Base-by-base conservation (phyloP, 2,329 filamentous ascomycete species). In the Cadophora sp. region DNA sequence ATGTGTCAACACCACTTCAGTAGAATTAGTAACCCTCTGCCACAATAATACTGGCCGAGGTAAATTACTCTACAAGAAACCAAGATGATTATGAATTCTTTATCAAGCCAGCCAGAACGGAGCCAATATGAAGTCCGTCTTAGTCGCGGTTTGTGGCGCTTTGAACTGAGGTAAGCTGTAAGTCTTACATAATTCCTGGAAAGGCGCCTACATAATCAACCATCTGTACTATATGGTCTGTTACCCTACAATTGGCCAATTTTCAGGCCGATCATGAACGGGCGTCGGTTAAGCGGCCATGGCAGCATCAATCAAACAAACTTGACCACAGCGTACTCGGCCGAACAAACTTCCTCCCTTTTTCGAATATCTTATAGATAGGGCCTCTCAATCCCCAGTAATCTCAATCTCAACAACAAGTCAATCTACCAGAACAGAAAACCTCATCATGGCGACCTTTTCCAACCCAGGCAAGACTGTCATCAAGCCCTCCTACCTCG, bases 371-470 rank as follows among this genome's bases (percentile, higher is more conserved):
- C 27, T 30, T 30, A 30, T 16, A 51, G 7, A 39, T 39, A 39
- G 11, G 36, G 11, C 2, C 7, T 8, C 36, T 39, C 36, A 39
- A 39, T 9, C 11, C 47, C 9, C 3, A 14, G 18, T 4, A n/a
- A 3, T 13, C 27, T 16, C 11, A 3, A 16, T 6, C 13, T 14
- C 22, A 22, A 7, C 5, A 22, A 51, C 24, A 30, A 18, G 11
- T 18, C 16, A 20, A 3, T 33, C 5, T 13, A 24, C 3, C 16
- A n/a, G 36, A 39, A 2, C 36, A 39, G 24, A 6, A 13, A 20
- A 47, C 41, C 30, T 47, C 18, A 62, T 62, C 47, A 41, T 51
- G 20, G 48, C 60, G n/a, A 62, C 47, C 47, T n/a, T 62, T 16
- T 33, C 48, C 11, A 62, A 62, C 20, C 60, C 60, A 2, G 61